These are phyloP conservation scores for Sporothrix protearum DNA, from an alignment of 2,329 filamentous ascomycete species.

Conservation along the genomic window DNA sequence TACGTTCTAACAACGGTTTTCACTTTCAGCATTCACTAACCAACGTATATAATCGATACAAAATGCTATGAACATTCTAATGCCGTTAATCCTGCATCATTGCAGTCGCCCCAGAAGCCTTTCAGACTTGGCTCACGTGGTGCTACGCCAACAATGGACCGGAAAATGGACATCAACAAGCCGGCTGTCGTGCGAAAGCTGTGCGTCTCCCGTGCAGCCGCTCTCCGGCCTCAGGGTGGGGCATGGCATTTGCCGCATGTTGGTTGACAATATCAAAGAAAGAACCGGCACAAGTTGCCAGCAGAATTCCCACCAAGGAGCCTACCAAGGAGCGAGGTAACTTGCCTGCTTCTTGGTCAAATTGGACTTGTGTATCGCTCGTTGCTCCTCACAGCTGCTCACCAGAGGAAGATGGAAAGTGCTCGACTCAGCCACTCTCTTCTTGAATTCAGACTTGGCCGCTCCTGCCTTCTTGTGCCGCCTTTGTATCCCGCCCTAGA, in stretches of 20 bases:
- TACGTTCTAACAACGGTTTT: background rate
- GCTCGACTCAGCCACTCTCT: background rate
- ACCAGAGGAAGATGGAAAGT: background rate
- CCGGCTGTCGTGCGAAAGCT: background rate
- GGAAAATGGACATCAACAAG: background rate
- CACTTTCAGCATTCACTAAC: background rate
- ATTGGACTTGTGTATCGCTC: no score
- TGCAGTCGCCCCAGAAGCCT: background rate
- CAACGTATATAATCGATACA: slow-evolving; percentile 6
- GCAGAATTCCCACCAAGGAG: no score
- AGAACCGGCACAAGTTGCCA: background rate
- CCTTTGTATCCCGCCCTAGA: background rate
- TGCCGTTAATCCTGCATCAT: background rate
- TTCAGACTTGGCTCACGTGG: background rate
- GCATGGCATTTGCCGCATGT: background rate
- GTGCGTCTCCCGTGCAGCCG: background rate
- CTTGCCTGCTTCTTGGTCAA: background rate
- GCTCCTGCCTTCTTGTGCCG: background rate
- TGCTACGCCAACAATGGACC: background rate
- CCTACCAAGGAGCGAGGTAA: no score
- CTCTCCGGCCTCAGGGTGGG: background rate
- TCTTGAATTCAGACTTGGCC: background rate
- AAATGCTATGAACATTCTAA: background rate
- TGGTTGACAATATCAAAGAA: background rate
- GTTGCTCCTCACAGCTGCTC: background rate